Base-by-base conservation (phyloP, 305 asterid genomes). In the Solanum aculeatissimum region DNA sequence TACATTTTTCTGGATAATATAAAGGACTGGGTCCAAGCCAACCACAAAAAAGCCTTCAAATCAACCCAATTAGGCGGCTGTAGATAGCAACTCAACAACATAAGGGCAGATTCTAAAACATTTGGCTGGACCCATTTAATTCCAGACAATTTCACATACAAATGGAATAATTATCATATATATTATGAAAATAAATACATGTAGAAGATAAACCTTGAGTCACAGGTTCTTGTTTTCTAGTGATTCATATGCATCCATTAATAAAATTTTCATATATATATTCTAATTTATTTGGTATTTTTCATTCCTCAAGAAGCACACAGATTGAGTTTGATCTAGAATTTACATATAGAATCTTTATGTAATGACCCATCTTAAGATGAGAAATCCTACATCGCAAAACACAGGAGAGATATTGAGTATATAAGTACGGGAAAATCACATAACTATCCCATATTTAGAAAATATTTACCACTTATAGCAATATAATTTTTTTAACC, bases 61-160 rank as follows among this genome's bases (percentile, higher is more conserved):
- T 62, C 15, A 81, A 83, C 72, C 84, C 42, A 87, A 84, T 19
- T 38, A 69, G 89, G 86, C 91, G 92, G 92, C 95, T 49, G 92
- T 85, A 78, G 89, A 88, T 87, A 89, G 91, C 80, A 89, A 89
- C 90, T 66, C 62, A 74, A 84, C 86, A 90, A 85, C 90, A 83
- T 86, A 90, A 84, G 89, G 80, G 49, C 84, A 75, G 85, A 88
- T 74, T 86, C 85, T 49, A 27, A 15, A 43, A 49, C 62, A 3
- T 47, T 47, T 74, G 42, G 13, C 45, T 63, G 82, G 62, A 25
- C 82, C 81, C 63, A 75, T 75, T 15, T 15, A 5, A 75, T 11
- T 27, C 82, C 62, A 75, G 63, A 49, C 82, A 49, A 75, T 49
- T 49, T 49, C 27, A 16, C 63, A 49, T 16, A 75, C 82, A 49